Conservation (phyloP, 2,329 filamentous ascomycete genomes). For the Phyllosticta paracitricarpa region DNA sequence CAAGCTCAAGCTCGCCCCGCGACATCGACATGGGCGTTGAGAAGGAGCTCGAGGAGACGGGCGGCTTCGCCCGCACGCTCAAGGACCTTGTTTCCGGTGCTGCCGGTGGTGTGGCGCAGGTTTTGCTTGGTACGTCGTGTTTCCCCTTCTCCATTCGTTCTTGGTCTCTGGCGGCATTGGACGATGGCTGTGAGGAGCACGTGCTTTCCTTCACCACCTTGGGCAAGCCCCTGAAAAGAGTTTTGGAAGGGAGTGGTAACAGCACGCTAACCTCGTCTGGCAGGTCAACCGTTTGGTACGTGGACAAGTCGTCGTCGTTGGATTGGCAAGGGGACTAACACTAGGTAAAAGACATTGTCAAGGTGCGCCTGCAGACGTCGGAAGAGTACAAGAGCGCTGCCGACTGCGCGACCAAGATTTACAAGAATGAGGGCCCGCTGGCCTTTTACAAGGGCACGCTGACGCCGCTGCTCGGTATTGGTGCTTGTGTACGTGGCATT, state of each 20-base stretch:
- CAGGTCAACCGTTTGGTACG: constrained; percentile 58
- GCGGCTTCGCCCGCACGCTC: constrained; percentile 38
- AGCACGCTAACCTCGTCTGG: neutral
- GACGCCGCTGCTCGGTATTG: constrained; percentile 89
- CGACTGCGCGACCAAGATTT: constrained; percentile 72
- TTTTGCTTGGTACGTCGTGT: constrained; percentile 61
- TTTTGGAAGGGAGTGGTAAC: no score
- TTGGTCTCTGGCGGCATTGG: neutral
- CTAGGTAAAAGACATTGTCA: constrained; percentile 67
- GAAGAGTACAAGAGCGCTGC: constrained; percentile 71
- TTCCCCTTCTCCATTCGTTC: neutral
- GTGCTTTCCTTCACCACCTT: neutral
- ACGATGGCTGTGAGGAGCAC: no score
- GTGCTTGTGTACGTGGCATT: constrained; percentile 62
- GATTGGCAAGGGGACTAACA: constrained; percentile 13
- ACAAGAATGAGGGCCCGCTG: constrained; percentile 72
- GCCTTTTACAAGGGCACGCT: constrained; percentile 99
- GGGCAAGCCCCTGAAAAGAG: neutral
- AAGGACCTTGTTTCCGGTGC: constrained; percentile 92
- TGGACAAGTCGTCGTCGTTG: constrained; percentile 8
- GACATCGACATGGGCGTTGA: constrained; percentile 21
- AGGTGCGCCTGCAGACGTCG: constrained; percentile 90
- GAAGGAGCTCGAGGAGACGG: constrained; percentile 28
- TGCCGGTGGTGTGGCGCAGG: constrained; percentile 85
- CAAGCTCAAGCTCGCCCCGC: neutral